Evolutionary conservation across 2,329 filamentous ascomycete genomes (phyloP), one percentile per base, ranked within the genome.

Genomic region (Colletotrichum plurivorum): DNA sequence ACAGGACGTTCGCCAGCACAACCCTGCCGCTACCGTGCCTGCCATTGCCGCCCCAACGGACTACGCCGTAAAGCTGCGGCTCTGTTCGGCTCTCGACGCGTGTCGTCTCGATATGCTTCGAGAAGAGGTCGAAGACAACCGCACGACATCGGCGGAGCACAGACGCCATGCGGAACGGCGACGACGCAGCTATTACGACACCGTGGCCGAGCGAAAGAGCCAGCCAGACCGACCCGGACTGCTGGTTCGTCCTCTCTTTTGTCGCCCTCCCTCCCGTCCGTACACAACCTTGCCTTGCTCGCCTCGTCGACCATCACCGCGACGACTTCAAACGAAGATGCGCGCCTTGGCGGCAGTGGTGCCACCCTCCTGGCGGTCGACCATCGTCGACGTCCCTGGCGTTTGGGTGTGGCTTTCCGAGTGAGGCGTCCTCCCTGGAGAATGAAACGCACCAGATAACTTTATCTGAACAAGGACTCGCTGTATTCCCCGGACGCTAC

Each of bases 401-500:
- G 41, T 43, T 43, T 43, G 41, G 41, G 41, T 5, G 41, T n/a
- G 16, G 41, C 41, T 36, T 36, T 36, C 31, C 31, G 53, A 59
- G 49, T 51, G 61, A 69, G 61, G 66, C 61, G 55, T 43, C 7
- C 31, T 55, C 31, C 62, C 52, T 25, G 55, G 15, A 51, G 36
- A 25, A 52, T 67, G 67, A 69, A 69, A 69, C 67, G 61, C 25
- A 52, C 55, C 49, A 57, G n/a, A 46, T 22, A 69, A 69, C 67
- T 69, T 61, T 69, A 69, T 67, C 49, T 67, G 51, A 52, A 69
- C 59, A 69, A 53, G 67, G 55, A 67, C 49, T 52, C 48, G 65
- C 57, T 51, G 45, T 45, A 45, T 51, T 59, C 70, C 61, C 63
- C 52, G 51, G 43, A 41, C 45, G 51, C 60, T 63, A 41, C 70